Conservation (phyloP, 495 filamentous ascomycete species). For the Penicillium mononematosum region DNA sequence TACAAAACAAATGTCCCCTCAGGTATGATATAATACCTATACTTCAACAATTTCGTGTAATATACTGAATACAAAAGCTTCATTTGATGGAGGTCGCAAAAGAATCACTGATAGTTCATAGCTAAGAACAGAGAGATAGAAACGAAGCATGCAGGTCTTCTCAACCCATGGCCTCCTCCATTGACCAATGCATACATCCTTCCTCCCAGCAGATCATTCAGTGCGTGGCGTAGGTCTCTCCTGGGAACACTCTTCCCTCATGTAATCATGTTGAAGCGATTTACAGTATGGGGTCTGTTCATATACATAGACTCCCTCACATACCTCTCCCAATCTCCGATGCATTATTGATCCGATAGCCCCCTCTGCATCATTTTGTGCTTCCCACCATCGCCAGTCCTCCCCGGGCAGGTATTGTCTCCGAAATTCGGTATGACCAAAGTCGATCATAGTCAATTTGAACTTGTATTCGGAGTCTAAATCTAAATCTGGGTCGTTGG, state of each 20-base stretch:
- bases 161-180: not conserved
- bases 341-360: not conserved
- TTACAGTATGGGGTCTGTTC: not conserved
- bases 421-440: not conserved
- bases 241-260: not conserved
- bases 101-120: not conserved
- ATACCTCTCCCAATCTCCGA: not conserved
- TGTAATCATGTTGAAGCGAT: not conserved
- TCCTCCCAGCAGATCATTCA: not conserved
- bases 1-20: not conserved
- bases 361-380: not conserved
- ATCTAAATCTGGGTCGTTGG: not conserved
- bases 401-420: not conserved
- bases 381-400: not conserved
- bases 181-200: not conserved
- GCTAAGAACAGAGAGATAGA: not conserved
- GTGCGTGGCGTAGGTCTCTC: not conserved
- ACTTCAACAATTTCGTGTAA: not conserved
- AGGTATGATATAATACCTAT: not conserved
- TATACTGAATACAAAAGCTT: not conserved
- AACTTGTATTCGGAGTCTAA: not conserved
- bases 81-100: not conserved
- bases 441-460: constrained; percentile 1
- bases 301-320: not conserved
- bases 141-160: not conserved